Percentiles rank a stretch among this genome's conserved stretches.
These are phyloP conservation scores for Chara braunii DNA, from an alignment of 139 green algal genomes.

Conservation along the genomic window DNA sequence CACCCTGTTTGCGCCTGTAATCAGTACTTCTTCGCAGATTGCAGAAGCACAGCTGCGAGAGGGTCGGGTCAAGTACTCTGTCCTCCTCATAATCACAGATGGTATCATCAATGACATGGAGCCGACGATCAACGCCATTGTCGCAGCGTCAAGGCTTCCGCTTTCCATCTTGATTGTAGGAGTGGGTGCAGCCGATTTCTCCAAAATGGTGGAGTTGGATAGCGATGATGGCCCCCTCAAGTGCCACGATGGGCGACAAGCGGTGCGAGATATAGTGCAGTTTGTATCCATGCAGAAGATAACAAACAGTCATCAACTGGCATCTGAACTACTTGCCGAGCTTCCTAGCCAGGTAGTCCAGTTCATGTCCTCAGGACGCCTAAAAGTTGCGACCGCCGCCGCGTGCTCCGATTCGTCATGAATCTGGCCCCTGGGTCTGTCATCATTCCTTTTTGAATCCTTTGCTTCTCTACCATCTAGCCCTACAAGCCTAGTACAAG, in stretches of 20 bases:
- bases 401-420: too few species aligned
- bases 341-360: neutral
- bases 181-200: constrained; percentile 9
- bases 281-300: neutral
- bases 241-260: neutral
- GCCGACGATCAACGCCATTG: neutral
- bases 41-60: neutral
- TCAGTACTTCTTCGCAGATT: neutral
- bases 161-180: constrained; percentile 13
- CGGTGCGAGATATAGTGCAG: neutral
- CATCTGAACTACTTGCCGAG: neutral
- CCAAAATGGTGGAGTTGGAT: constrained; percentile 4
- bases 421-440: too few species aligned
- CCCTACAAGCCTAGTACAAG: too few species aligned
- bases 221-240: neutral
- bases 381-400: too few species aligned
- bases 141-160: constrained; percentile 6
- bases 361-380: too few species aligned
- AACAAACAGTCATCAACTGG: neutral
- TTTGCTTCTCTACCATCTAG: too few species aligned
- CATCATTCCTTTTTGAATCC: too few species aligned
- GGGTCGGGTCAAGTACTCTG: neutral
- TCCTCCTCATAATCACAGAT: constrained; percentile 2
- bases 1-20: constrained; percentile 14
- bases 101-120: constrained; percentile 18